Base-by-base conservation (phyloP, 768 basidiomycete species). In the Guyanaporus albipodus region DNA sequence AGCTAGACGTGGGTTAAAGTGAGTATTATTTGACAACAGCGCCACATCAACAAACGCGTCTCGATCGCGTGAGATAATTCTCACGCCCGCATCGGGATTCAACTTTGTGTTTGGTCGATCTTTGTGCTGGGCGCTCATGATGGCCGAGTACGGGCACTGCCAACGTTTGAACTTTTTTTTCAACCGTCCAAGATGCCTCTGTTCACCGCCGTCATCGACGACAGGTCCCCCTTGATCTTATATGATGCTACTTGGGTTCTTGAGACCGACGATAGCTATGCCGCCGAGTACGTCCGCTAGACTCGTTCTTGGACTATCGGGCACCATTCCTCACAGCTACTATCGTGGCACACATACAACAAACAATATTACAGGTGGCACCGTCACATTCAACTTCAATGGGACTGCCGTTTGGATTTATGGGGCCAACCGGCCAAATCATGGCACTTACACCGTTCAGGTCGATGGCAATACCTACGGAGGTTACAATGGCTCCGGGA, bases 351-450 rank as follows among this genome's bases (percentile, higher is more conserved):
- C 68, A 33, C 74, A 70, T 47, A 72, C 64, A 50, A 59, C 55
- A 19, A 73, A 73, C 7, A 57, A 54, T 9, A 55, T 29, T 1
- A 17, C 49, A 32, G 62, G 64, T 6, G 73, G 72, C 8, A 61
- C 54, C 17, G 70, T 69, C 14, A 70, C 62, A 0, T 73, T 79
- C 54, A 52, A 57, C n/a, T 79, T 79, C 63, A 73, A 73, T 34
- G 78, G 75, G 17, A 74, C 72, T 8, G 69, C 69, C 4, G 61
- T 80, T 15, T 67, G 70, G 60, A 61, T 80, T 22, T 79, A 69
- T 51, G 78, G 79, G 19, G 69, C 76, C 14, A 75, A 76, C 53
- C 67, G 77, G 37, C 47, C 49, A 3, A 76, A 75, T 47, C 75
- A 79, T 53, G 75, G 78, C 0, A 48, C 42, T 2, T 81, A 72